phyloP scores from a whole-genome alignment of 129 eudicot species.

The Ambrosia trifida region DNA sequence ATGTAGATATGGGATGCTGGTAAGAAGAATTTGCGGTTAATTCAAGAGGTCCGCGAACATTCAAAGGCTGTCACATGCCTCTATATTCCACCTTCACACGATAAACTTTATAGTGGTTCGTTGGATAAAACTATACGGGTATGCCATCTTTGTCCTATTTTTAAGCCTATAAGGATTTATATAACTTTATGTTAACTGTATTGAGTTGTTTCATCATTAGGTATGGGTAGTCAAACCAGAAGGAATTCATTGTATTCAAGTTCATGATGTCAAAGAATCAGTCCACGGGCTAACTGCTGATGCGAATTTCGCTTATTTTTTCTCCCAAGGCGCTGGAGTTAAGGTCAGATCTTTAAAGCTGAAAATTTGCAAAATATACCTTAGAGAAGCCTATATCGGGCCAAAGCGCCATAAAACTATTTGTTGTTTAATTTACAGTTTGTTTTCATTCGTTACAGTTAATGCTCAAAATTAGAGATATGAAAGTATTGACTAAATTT shows the following conservation, averaged over 20 bases:
- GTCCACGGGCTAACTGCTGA: constrained; percentile 63
- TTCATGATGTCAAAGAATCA: constrained; percentile 73
- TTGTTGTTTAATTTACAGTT: no score
- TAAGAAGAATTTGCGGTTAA: constrained; percentile 50
- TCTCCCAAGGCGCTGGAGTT: constrained; percentile 70
- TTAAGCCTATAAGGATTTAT: background rate
- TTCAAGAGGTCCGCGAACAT: constrained; percentile 78
- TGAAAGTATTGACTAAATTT: constrained; percentile 8
- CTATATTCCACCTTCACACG: constrained; percentile 49
- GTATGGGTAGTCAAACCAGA: constrained; percentile 74
- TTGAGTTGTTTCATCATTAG: constrained; percentile 28
- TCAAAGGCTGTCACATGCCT: constrained; percentile 73
- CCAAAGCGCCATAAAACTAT: no score
- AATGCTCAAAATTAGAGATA: background rate
- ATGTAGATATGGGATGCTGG: constrained; percentile 73
- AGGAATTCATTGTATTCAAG: constrained; percentile 71
- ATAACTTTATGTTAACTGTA: background rate
- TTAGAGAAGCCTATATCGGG: no score
- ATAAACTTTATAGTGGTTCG: constrained; percentile 75
- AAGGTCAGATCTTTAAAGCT: constrained; percentile 41
- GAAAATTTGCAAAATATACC: background rate
- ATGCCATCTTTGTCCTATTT: constrained; percentile 7
- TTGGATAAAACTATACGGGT: constrained; percentile 83
- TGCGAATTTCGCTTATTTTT: constrained; percentile 51
- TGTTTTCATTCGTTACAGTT: no score